phyloP scores from a whole-genome alignment of 164 flowering plant species.

The Buxus sempervirens region DNA sequence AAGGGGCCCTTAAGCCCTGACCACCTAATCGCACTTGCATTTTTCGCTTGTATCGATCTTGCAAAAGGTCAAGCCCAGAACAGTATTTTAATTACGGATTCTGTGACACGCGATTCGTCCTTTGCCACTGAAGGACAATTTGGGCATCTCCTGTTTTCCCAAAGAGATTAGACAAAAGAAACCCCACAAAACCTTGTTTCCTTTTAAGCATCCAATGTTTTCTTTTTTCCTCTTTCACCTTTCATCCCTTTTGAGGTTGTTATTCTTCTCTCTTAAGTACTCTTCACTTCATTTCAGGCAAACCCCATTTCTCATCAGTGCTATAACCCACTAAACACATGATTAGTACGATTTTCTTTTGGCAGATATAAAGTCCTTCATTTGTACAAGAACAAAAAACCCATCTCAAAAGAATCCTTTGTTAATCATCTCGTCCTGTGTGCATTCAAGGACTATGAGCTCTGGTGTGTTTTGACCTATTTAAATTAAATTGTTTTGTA shows the following conservation, averaged over 20 bases:
- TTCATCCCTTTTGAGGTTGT: conserved; percentile 51
- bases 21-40: conserved; percentile 18
- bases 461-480: too few relatives aligned
- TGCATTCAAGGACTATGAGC: too few relatives aligned
- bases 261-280: not conserved
- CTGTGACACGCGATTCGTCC: conserved; percentile 46
- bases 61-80: conserved; percentile 42
- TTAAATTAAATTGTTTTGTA: too few relatives aligned
- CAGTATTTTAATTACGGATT: conserved; percentile 30
- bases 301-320: conserved; percentile 5
- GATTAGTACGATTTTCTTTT: too few relatives aligned
- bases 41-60: conserved; percentile 36
- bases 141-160: conserved; percentile 27
- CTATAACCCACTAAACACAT: not conserved
- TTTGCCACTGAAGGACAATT: conserved; percentile 44
- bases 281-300: conserved; percentile 2
- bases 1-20: conserved; percentile 13
- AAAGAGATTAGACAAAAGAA: conserved; percentile 35
- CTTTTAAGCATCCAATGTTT: conserved; percentile 53
- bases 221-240: conserved; percentile 26
- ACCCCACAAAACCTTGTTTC: conserved; percentile 33
- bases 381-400: too few relatives aligned
- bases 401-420: too few relatives aligned
- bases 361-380: not conserved
- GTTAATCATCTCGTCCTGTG: too few relatives aligned